Conservation (phyloP, 306 rosid genomes). For the Sicyos edulis region DNA sequence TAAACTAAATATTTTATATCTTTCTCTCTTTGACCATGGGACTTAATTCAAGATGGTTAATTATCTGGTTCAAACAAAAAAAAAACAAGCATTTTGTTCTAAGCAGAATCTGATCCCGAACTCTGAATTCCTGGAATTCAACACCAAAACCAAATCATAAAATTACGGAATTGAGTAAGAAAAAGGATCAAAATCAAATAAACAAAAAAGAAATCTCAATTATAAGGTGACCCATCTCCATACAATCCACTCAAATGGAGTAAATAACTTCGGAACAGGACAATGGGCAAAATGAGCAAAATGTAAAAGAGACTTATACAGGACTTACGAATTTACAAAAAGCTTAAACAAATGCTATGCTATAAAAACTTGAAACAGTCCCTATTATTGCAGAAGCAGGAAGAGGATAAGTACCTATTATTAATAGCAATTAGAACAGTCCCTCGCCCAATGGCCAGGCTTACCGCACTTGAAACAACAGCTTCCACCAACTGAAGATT, state of each 20-base stretch:
- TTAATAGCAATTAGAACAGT: conserved; percentile 33
- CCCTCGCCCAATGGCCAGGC: conserved; percentile 54
- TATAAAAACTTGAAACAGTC: background rate
- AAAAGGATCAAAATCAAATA: too few relatives aligned
- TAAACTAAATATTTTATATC: too few relatives aligned
- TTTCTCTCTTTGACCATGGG: too few relatives aligned
- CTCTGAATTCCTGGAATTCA: too few relatives aligned
- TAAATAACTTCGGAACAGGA: background rate
- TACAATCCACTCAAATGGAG: background rate
- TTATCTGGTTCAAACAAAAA: too few relatives aligned
- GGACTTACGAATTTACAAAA: background rate
- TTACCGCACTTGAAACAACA: conserved; percentile 49
- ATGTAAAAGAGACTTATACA: background rate
- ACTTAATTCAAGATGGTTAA: too few relatives aligned
- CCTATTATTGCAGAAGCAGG: background rate
- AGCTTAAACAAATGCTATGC: background rate
- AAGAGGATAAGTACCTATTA: background rate
- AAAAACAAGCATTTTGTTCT: too few relatives aligned
- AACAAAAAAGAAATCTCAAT: background rate
- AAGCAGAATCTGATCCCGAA: too few relatives aligned
- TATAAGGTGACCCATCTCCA: background rate
- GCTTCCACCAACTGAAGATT: conserved; percentile 23
- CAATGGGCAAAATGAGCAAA: too few relatives aligned
- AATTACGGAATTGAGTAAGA: too few relatives aligned
- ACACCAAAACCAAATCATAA: too few relatives aligned